Evolutionary conservation across 176 grass and related monocot genomes (phyloP), one percentile per base, ranked within the genome.

Genomic region (Musa schizocarpa): DNA sequence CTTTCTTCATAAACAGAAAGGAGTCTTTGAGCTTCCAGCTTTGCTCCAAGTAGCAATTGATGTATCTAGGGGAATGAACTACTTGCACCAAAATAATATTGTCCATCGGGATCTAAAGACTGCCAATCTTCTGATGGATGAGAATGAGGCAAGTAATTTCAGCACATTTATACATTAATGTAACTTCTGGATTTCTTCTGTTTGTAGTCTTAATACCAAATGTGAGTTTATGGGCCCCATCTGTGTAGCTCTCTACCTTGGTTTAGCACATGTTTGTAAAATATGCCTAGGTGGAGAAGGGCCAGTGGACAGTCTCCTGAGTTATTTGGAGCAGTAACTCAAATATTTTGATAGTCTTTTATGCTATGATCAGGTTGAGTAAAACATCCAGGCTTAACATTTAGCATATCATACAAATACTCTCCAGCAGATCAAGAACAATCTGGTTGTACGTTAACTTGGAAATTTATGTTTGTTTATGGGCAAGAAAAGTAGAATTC

Each of bases 21-120:
- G 89, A 61, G 73, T 86, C 65, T 92, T 96, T 68, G 92, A 92
- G 76, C 81, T 89, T 69, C 87, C 87, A 76, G 78, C 86, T 87
- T 89, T 96, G 67, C 68, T 96, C 69, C 75, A 89, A 82, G 87
- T 92, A 82, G 89, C 89, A 49, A 88, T 90, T 62, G 92, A 96
- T 88, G 92, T 96, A 63, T 96, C 92, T 69, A 96, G 92, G 80
- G 92, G 92, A 81, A 96, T 96, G 92, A 96, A 65, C 77, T 96
- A 96, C 83, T 89, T 96, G 20, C 92, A 96, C 82, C 92, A 92
- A 81, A 92, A 96, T 74, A 96, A 96, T 72, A 96, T 96, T 80
- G 89, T 96, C 81, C 92, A 96, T 53, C 87, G 92, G 24, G 92
- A 96, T 81, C 80, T 96, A 70, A 96, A 96, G 84, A 88, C 92